phyloP scores from a whole-genome alignment of 2,329 filamentous ascomycete genomes.

The Ceratocystis albifundus region DNA sequence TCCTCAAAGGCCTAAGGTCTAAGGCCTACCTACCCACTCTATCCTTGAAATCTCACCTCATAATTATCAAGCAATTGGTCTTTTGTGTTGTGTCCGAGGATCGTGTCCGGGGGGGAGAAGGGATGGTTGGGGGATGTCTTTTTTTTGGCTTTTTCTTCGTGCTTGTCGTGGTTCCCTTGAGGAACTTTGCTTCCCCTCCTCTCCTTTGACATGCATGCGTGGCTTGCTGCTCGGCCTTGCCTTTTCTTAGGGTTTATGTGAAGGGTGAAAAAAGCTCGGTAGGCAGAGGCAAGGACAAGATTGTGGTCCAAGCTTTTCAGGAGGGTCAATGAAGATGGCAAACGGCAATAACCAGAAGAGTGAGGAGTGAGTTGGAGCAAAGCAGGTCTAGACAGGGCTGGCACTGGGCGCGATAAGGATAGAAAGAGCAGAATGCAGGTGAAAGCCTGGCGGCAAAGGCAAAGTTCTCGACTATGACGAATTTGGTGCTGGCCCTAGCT shows the following conservation, averaged over 20 bases:
- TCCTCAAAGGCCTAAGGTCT: too few relatives aligned
- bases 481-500: not conserved
- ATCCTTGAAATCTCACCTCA: not conserved
- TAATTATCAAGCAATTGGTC: not conserved
- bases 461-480: not conserved
- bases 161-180: not conserved
- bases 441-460: not conserved
- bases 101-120: not conserved
- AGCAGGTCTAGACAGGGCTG: not conserved
- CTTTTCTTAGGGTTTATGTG: not conserved
- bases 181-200: not conserved
- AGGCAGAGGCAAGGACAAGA: not conserved
- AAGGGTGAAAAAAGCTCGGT: not conserved
- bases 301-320: not conserved
- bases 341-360: not conserved
- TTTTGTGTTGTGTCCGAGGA: not conserved
- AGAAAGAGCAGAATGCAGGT: not conserved
- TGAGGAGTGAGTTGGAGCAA: not conserved
- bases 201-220: slow-evolving; percentile 11
- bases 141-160: not conserved
- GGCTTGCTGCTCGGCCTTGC: not conserved
- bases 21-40: too few relatives aligned
- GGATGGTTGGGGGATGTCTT: too few relatives aligned
- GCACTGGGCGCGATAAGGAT: not conserved
- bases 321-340: not conserved